Evolutionary conservation across 371 early-diverging fungal species (phyloP).

Genomic region (Rhizopus delemar): DNA sequence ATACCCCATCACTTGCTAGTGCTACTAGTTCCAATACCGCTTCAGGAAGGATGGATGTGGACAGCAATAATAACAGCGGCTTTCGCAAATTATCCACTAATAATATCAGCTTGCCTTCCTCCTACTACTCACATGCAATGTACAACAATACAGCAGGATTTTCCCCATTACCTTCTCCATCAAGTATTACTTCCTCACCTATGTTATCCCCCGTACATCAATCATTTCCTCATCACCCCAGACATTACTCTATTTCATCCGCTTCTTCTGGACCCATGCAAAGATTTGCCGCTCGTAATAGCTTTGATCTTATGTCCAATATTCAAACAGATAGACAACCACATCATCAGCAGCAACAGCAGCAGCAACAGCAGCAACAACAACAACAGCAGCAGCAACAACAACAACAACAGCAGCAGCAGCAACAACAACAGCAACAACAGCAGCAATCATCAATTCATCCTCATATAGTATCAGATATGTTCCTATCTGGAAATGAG

Average conservation of each 20-base stretch:
- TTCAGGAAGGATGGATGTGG: conserved; percentile 28
- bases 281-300: conserved; percentile 16
- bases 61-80: conserved; percentile 14
- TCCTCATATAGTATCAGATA: conserved; percentile 31
- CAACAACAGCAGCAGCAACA: conserved; percentile 6
- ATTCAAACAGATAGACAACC: conserved; percentile 5
- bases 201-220: conserved; percentile 44
- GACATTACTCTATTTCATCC: conserved; percentile 31
- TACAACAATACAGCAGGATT: conserved; percentile 25
- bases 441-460: conserved; percentile 14
- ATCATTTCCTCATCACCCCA: conserved; percentile 23
- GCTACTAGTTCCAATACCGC: background rate
- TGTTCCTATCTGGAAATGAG: conserved; percentile 10
- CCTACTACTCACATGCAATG: background rate
- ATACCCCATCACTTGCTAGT: background rate
- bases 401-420: background rate
- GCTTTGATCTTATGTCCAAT: conserved; percentile 24
- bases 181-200: conserved; percentile 42
- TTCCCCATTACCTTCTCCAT: conserved; percentile 38
- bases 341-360: background rate
- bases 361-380: conserved; percentile 11
- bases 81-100: conserved; percentile 10
- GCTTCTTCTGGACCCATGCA: conserved; percentile 21
- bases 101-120: background rate
- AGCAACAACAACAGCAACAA: background rate